These are phyloP conservation scores for Trichoderma afroharzianum DNA, from an alignment of 2,329 filamentous ascomycete species.

Conservation along the genomic window DNA sequence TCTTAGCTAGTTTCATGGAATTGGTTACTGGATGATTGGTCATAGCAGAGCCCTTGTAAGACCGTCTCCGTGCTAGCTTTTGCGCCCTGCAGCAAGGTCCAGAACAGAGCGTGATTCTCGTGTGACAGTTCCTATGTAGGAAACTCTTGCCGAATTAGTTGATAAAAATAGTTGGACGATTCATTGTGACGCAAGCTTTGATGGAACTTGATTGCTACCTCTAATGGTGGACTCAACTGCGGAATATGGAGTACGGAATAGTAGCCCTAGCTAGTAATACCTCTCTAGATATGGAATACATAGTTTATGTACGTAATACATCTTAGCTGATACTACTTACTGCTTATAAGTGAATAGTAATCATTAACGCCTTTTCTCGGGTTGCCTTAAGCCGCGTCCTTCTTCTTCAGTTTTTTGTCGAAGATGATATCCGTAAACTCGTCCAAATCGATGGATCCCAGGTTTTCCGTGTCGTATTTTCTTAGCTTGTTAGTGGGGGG, in stretches of 20 bases:
- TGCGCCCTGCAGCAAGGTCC: background rate
- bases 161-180: background rate
- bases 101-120: background rate
- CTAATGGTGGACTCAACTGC: background rate
- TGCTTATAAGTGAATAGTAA: background rate
- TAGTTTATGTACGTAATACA: background rate
- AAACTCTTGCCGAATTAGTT: background rate
- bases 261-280: background rate
- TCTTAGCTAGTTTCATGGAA: background rate
- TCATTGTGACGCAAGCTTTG: background rate
- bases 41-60: background rate
- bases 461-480: slow-evolving; percentile 19
- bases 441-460: slow-evolving; percentile 18
- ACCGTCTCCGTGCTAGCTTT: background rate
- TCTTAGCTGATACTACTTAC: background rate
- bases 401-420: slow-evolving; percentile 18
- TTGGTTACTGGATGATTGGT: background rate
- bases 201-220: background rate
- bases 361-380: background rate
- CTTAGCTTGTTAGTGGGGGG: slow-evolving; percentile 21
- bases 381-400: background rate
- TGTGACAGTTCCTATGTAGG: background rate
- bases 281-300: background rate
- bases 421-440: slow-evolving; percentile 19
- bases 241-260: background rate